phyloP scores from a whole-genome alignment of 1,284 basidiomycete species.

The Violaceomyces palustris region DNA sequence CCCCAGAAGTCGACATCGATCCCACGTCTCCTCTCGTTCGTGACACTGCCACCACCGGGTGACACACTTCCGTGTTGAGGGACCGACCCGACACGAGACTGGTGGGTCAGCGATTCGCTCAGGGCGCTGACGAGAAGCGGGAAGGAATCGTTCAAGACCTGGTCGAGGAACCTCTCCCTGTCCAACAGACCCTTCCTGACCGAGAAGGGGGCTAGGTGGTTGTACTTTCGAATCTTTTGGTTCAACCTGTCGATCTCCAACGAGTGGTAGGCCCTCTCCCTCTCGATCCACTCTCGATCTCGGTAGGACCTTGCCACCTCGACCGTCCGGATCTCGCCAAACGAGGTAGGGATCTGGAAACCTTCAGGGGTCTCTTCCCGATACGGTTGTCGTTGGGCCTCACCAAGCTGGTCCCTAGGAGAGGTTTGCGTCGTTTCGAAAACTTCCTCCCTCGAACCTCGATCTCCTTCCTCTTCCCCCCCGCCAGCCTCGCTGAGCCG shows the following conservation, averaged over 20 bases:
- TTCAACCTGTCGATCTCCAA: constrained; percentile 33
- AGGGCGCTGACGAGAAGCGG: constrained; percentile 4
- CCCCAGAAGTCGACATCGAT: too few species aligned
- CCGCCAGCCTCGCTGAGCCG: too few species aligned
- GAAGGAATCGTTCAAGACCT: constrained; percentile 8
- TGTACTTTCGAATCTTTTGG: constrained; percentile 34
- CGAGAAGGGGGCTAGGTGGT: constrained; percentile 34
- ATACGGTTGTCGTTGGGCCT: background rate
- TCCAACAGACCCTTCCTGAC: constrained; percentile 34
- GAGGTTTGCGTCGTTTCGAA: too few species aligned
- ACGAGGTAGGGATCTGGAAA: background rate
- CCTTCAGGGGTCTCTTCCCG: background rate
- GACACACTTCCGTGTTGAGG: too few species aligned
- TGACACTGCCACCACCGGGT: too few species aligned
- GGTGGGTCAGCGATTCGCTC: constrained; percentile 1
- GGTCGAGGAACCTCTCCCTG: constrained; percentile 8
- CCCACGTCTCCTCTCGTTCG: too few species aligned
- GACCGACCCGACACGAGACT: too few species aligned
- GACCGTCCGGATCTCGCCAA: constrained; percentile 6
- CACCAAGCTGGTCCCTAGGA: too few species aligned
- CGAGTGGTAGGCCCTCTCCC: constrained; percentile 57
- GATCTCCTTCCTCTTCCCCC: too few species aligned
- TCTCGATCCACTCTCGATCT: constrained; percentile 69
- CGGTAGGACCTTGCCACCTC: constrained; percentile 57
- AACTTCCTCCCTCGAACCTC: too few species aligned